Percentiles rank a stretch among this genome's conserved stretches.
Conservation (phyloP, 1,139 yeast genomes). For the Blastobotrys ciferrii region DNA sequence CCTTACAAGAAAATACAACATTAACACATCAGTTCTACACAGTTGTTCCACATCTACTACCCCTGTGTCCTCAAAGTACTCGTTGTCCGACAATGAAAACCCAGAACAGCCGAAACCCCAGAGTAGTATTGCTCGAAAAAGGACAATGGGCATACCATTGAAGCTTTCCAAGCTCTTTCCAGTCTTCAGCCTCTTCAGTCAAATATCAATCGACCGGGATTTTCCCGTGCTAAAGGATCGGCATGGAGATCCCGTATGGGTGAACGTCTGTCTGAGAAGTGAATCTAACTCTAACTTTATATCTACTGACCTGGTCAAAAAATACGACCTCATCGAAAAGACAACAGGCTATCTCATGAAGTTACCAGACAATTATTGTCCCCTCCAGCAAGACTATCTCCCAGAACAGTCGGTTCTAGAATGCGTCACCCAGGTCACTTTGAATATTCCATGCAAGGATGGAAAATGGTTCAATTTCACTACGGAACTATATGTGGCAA, state of each 20-base stretch:
- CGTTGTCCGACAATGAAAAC: background rate
- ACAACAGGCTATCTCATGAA: constrained; percentile 1
- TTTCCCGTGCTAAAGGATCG: background rate
- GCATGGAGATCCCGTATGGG: constrained; percentile 5
- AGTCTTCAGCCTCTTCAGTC: constrained; percentile 10
- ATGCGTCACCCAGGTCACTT: constrained; percentile 5
- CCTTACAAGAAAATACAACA: background rate
- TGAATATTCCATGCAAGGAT: constrained; percentile 12
- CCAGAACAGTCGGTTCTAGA: constrained; percentile 6
- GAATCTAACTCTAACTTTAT: constrained; percentile 10
- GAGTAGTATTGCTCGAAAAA: background rate
- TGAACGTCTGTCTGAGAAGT: constrained; percentile 11
- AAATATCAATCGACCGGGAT: background rate
- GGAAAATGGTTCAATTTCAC: constrained; percentile 12
- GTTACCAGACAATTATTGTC: constrained; percentile 9
- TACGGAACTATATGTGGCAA: constrained; percentile 1
- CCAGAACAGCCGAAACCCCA: background rate
- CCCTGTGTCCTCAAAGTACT: constrained; percentile 1
- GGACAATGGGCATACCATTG: constrained; percentile 11
- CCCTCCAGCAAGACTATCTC: background rate
- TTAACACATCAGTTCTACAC: background rate
- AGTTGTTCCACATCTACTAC: background rate
- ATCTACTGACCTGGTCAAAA: constrained; percentile 7
- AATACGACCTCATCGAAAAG: background rate
- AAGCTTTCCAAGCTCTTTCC: constrained; percentile 6